Base-by-base conservation (phyloP, 495 filamentous ascomycete genomes). In the Jackrogersella multiformis region DNA sequence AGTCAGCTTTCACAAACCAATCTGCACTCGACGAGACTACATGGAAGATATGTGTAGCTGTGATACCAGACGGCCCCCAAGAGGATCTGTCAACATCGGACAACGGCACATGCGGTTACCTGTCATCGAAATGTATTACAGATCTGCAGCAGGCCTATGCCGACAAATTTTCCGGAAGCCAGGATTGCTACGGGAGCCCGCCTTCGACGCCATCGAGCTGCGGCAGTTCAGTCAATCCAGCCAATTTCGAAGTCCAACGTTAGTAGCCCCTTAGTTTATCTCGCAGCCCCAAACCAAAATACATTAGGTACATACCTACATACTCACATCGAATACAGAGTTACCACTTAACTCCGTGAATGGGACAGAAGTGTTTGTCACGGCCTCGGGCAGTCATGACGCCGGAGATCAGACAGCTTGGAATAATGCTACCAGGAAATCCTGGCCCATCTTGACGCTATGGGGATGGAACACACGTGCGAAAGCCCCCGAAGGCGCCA, bases 381-480 rank as follows among this genome's bases (percentile, higher is more conserved):
- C 71, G 12, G 71, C 68, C 28, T 73, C 68, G 4, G 30, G 55
- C 0, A 49, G 64, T 13, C 71, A 73, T 21, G 64, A 68, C 21
- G 39, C 26, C n/a, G 64, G 45, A 6, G 61, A 73, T 46, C 15
- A 66, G 53, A 64, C 48, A 10, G 54, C 68, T 32, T 62, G 58
- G 56, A 34, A 32, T 20, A 61, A 71, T 1, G 71, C 71, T 0
- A 54, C 24, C 9, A 23, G 15, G 44, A 54, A 65, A 41, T 56
- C 28, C 9, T 71, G 64, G 64, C 71, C 71, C 5, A 46, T 69
- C n/a, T 24, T 73, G 23, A 65, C 68, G n/a, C 57, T 68, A 6
- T 73, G 71, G 71, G 67, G 71, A 5, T 73, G 68, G 67, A 73
- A 73, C 28, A 38, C 36, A 12, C 71, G 68, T n/a, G 67, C 71